Evolutionary conservation across 1,284 basidiomycete species (phyloP).

Genomic region (Heterobasidion parviporum): DNA sequence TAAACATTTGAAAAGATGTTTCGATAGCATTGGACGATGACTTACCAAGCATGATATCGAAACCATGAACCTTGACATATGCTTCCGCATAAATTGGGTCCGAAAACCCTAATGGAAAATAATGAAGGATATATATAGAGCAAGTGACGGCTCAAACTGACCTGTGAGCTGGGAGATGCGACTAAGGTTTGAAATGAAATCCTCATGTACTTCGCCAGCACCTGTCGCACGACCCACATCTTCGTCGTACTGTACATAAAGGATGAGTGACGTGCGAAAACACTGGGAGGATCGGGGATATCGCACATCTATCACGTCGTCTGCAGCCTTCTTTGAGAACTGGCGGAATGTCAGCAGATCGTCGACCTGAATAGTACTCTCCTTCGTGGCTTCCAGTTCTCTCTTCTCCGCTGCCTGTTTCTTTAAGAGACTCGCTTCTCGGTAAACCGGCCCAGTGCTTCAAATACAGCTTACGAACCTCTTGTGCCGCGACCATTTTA

Average conservation of each 20-base stretch:
- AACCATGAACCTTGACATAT: slow-evolving; percentile 96
- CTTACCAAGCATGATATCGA: slow-evolving; percentile 88
- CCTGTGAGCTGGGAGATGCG: slow-evolving; percentile 94
- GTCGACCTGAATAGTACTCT: slow-evolving; percentile 80
- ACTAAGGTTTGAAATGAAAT: slow-evolving; percentile 94
- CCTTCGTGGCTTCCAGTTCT: slow-evolving; percentile 70
- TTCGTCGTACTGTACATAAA: slow-evolving; percentile 62
- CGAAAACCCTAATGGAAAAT: slow-evolving; percentile 68
- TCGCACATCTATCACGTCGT: slow-evolving; percentile 76
- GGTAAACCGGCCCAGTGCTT: not conserved
- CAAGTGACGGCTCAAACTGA: slow-evolving; percentile 18
- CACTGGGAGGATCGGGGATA: not conserved
- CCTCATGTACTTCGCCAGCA: slow-evolving; percentile 76
- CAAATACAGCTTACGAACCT: slow-evolving; percentile 43
- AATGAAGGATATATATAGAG: slow-evolving; percentile 3
- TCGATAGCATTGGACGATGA: not conserved
- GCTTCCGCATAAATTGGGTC: slow-evolving; percentile 99
- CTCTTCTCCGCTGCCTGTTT: slow-evolving; percentile 88
- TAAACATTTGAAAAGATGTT: no score
- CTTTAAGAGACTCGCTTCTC: slow-evolving; percentile 21
- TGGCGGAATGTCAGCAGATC: slow-evolving; percentile 91
- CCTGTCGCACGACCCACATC: slow-evolving; percentile 92
- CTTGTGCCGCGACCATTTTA: slow-evolving; percentile 90
- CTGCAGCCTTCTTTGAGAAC: slow-evolving; percentile 84
- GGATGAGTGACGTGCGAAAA: not conserved